Conservation (phyloP, 306 rosid genomes). For the Spatholobus suberectus region DNA sequence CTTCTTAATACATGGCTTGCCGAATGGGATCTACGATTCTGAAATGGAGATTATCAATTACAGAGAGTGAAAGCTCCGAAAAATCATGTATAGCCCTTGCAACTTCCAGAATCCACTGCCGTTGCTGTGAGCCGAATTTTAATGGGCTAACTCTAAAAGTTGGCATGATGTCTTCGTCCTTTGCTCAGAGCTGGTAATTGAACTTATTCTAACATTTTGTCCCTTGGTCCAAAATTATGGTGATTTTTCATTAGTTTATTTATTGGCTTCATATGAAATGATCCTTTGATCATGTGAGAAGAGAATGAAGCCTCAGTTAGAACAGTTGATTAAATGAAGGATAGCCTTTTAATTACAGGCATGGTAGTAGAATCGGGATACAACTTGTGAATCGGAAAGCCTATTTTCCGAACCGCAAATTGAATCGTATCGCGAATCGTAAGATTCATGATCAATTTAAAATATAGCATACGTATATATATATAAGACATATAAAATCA, state of each 20-base stretch:
- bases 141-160: constrained; percentile 42
- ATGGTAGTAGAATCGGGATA: too few relatives aligned
- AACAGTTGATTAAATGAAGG: constrained; percentile 16
- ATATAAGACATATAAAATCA: too few relatives aligned
- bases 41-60: constrained; percentile 50
- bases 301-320: not conserved
- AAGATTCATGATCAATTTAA: too few relatives aligned
- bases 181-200: constrained; percentile 57
- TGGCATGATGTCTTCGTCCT: constrained; percentile 49
- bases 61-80: constrained; percentile 49
- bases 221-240: not conserved
- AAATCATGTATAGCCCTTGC: constrained; percentile 45
- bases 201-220: constrained; percentile 7
- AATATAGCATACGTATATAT: too few relatives aligned
- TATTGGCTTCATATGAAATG: constrained; percentile 13
- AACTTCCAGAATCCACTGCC: constrained; percentile 51
- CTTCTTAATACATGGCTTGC: constrained; percentile 51
- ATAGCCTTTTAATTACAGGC: too few relatives aligned
- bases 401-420: too few relatives aligned
- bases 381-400: too few relatives aligned
- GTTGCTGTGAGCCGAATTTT: constrained; percentile 50
- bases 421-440: too few relatives aligned
- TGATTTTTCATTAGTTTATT: constrained; percentile 15
- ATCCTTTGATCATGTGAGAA: not conserved
- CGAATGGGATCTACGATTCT: constrained; percentile 48